phyloP scores from a whole-genome alignment of 257 asterid genomes.

The Solanum rostratum region DNA sequence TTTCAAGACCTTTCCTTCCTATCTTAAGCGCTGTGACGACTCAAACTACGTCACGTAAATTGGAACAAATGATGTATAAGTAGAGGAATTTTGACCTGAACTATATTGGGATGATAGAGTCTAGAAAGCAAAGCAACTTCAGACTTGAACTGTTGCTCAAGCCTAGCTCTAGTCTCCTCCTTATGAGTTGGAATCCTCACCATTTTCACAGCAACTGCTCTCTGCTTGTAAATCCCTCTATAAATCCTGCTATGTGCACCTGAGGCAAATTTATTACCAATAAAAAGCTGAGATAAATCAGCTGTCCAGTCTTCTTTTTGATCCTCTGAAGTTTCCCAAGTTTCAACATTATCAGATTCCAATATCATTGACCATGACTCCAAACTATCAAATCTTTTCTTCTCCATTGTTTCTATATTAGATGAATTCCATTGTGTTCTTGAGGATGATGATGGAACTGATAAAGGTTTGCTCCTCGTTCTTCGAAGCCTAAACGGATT shows the following conservation, averaged over 20 bases:
- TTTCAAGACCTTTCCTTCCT: not conserved
- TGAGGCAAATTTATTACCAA: slow-evolving; percentile 35
- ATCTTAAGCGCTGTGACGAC: not conserved
- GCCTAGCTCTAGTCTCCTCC: slow-evolving; percentile 30
- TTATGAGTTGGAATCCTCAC: slow-evolving; percentile 33
- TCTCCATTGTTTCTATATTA: slow-evolving; percentile 52
- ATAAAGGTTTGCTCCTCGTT: slow-evolving; percentile 19
- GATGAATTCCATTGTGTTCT: slow-evolving; percentile 18
- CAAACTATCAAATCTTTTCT: slow-evolving; percentile 81
- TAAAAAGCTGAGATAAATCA: slow-evolving; percentile 35
- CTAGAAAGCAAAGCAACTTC: slow-evolving; percentile 39
- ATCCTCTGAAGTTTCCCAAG: slow-evolving; percentile 70
- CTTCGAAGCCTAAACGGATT: slow-evolving; percentile 53
- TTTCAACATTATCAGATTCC: slow-evolving; percentile 82
- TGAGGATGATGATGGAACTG: slow-evolving; percentile 49
- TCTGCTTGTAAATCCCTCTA: slow-evolving; percentile 33
- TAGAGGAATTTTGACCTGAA: slow-evolving; percentile 12
- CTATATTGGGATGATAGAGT: slow-evolving; percentile 32
- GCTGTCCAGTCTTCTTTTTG: slow-evolving; percentile 33
- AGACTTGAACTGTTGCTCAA: slow-evolving; percentile 35
- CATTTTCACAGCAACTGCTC: slow-evolving; percentile 42
- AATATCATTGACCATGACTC: slow-evolving; percentile 98
- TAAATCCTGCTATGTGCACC: slow-evolving; percentile 39
- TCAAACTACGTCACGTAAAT: not conserved
- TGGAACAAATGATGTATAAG: not conserved